Evolutionary conservation across 202 grass and related monocot genomes (phyloP), one percentile per base, ranked within the genome.

Genomic region (Zoysia matrella): DNA sequence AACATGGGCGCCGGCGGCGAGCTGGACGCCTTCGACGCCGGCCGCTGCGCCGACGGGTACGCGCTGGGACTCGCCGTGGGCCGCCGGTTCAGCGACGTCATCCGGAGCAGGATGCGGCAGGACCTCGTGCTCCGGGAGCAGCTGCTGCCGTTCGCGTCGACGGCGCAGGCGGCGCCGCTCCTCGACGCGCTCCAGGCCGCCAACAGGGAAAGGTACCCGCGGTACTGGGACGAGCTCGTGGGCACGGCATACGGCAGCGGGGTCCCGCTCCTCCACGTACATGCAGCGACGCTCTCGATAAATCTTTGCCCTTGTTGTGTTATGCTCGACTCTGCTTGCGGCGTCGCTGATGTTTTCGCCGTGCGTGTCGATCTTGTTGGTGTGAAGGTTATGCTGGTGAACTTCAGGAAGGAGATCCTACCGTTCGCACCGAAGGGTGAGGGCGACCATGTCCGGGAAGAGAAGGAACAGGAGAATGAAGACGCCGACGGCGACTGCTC

Each of bases 61-160:
- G 57, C 65, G n/a, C 42, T 95, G 55, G 90, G 90, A 1, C 62
- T 85, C 80, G 65, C 86, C 56, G 82, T 95, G 44, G 92, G 95
- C 3, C 67, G 52, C 40, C 78, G 86, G 36, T 98, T 98, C 69
- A 22, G 82, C 11, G 76, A 71, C 67, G 60, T 74, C 65, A 93
- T 98, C 81, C n/a, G 65, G 44, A 95, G 95, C 63, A 86, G 92
- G 88, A 89, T 90, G 57, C 77, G 71, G 62, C 67, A 22, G 47
- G 92, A 90, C 83, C 56, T 70, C 61, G 82, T 92, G 78, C 80
- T 98, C 47, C 90, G 74, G 78, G 73, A 87, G 42, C 89, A 87
- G 88, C 89, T 95, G 16, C 88, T 98, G 65, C 92, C 87, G 69
- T 98, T 98, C 73, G 92, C 87, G 75, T 69, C 72, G 51, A 93